phyloP scores from a whole-genome alignment of 2,329 filamentous ascomycete genomes.

The Cytospora chrysosperma region DNA sequence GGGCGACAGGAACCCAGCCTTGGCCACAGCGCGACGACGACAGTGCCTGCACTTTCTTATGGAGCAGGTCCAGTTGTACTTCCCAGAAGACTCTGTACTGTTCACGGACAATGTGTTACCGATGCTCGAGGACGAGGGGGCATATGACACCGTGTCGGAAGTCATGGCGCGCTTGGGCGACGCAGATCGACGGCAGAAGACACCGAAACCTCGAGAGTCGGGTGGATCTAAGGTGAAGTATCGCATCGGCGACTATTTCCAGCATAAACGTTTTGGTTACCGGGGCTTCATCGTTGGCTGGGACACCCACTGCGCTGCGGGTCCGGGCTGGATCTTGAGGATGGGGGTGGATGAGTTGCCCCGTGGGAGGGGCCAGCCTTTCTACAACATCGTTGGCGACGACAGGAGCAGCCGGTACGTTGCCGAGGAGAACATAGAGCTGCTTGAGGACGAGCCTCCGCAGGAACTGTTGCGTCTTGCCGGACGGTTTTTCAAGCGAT shows the following conservation, averaged over 20 bases:
- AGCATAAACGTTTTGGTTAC: constrained; percentile 61
- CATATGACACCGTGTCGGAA: background rate
- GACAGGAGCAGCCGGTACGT: constrained; percentile 64
- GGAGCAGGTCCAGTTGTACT: constrained; percentile 18
- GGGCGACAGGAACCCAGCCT: constrained; percentile 5
- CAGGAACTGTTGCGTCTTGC: constrained; percentile 51
- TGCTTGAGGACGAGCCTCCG: constrained; percentile 40
- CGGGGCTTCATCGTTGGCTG: constrained; percentile 64
- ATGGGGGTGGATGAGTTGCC: constrained; percentile 61
- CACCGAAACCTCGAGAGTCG: background rate
- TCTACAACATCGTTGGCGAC: constrained; percentile 66
- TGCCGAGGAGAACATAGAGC: constrained; percentile 64
- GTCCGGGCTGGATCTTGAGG: constrained; percentile 59
- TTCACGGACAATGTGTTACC: background rate
- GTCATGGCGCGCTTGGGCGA: background rate
- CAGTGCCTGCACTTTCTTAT: constrained; percentile 17
- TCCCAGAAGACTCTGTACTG: constrained; percentile 23
- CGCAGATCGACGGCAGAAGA: background rate
- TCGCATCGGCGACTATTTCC: constrained; percentile 59
- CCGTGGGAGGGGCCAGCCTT: constrained; percentile 59
- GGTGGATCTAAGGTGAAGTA: constrained; percentile 33
- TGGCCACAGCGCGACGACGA: constrained; percentile 5
- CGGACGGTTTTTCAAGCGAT: constrained; percentile 65
- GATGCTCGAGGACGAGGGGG: background rate
- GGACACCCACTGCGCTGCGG: constrained; percentile 41